These are phyloP conservation scores for Fusarium poae DNA, from an alignment of 2,329 filamentous ascomycete species.

Conservation along the genomic window DNA sequence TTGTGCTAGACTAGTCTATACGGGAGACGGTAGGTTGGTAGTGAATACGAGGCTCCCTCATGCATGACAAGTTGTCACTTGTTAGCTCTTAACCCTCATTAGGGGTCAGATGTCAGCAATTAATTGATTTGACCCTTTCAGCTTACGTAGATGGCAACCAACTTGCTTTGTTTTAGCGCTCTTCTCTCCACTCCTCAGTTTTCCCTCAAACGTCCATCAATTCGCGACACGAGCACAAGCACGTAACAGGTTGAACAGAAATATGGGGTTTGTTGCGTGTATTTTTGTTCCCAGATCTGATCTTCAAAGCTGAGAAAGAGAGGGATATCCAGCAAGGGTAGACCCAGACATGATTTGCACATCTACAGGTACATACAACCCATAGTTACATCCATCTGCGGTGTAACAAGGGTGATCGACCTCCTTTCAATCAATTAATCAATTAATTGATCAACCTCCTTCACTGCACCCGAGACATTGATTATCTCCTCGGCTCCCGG, in stretches of 20 bases:
- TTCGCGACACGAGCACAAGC: background rate
- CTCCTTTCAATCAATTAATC: conserved; percentile 2
- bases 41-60: conserved; percentile 17
- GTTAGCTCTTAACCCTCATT: background rate
- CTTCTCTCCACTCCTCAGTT: background rate
- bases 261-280: background rate
- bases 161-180: conserved; percentile 18
- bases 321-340: conserved; percentile 4
- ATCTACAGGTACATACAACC: background rate
- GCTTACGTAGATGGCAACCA: conserved; percentile 5
- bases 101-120: conserved; percentile 5
- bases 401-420: conserved; percentile 6
- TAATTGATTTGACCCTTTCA: background rate
- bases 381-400: background rate
- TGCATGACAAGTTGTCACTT: conserved; percentile 7
- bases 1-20: too few relatives aligned
- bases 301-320: background rate
- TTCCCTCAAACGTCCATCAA: conserved; percentile 6
- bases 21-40: background rate
- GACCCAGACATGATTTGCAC: background rate
- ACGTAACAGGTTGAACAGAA: conserved; percentile 3
- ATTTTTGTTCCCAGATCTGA: conserved; percentile 4
- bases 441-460: conserved; percentile 16
- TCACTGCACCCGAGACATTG: conserved; percentile 17
- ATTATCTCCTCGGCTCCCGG: conserved; percentile 9